Percentiles rank a stretch among this genome's conserved stretches.
These are phyloP conservation scores for Pseudogymnoascus sp. DNA, from an alignment of 2,329 filamentous ascomycete genomes.

Conservation along the genomic window DNA sequence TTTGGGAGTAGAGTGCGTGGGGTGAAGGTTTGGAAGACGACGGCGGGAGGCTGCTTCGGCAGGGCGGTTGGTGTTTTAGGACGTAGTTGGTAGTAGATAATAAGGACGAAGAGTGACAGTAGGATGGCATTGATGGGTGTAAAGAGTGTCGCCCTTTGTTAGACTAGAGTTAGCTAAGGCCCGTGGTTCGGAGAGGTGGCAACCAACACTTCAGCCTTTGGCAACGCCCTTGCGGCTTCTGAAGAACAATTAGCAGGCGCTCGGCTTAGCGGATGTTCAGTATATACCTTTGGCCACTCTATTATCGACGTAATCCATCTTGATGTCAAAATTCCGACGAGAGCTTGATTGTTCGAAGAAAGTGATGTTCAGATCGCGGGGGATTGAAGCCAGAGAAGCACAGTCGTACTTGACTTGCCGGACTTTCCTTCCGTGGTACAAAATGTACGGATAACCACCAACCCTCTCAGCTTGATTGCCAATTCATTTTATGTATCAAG, in stretches of 20 bases:
- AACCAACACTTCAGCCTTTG: constrained; percentile 26
- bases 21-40: constrained; percentile 63
- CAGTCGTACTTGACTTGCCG: not conserved
- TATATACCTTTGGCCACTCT: constrained; percentile 27
- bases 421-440: not conserved
- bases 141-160: constrained; percentile 32
- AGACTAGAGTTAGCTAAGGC: constrained; percentile 1
- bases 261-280: not conserved
- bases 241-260: constrained; percentile 1
- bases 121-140: constrained; percentile 59
- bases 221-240: constrained; percentile 25
- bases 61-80: constrained; percentile 40
- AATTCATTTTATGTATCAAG: not conserved
- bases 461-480: not conserved
- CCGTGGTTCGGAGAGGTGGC: not conserved
- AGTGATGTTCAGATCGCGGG: not conserved
- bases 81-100: constrained; percentile 47
- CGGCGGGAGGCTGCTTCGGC: constrained; percentile 46
- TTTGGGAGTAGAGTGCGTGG: constrained; percentile 75
- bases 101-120: constrained; percentile 47
- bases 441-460: not conserved
- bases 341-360: not conserved
- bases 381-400: not conserved
- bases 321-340: not conserved
- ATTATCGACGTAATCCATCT: constrained; percentile 30